These are phyloP conservation scores for Macrotyloma uniflorum DNA, from an alignment of 306 rosid species.

Conservation along the genomic window DNA sequence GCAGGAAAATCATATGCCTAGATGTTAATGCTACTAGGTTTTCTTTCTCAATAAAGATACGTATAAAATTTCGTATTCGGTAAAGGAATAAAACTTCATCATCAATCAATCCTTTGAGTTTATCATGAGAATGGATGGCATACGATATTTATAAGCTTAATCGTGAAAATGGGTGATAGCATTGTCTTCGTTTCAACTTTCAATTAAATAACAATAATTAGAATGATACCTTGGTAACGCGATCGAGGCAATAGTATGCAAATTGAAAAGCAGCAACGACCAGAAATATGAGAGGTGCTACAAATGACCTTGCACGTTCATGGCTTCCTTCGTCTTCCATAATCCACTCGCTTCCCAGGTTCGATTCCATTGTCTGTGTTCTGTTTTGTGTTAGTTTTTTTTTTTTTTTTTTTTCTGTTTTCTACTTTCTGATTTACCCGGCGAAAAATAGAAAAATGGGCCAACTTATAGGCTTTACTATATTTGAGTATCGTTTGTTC, in stretches of 20 bases:
- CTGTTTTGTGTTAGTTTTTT: background rate
- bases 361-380: background rate
- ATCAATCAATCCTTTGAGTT: background rate
- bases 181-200: background rate
- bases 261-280: constrained; percentile 59
- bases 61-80: background rate
- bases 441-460: background rate
- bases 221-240: constrained; percentile 51
- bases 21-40: background rate
- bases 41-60: background rate
- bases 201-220: background rate
- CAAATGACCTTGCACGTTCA: constrained; percentile 44
- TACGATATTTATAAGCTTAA: background rate
- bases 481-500: background rate
- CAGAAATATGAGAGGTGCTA: constrained; percentile 58
- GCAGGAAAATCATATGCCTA: background rate
- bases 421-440: background rate
- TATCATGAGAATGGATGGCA: background rate
- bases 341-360: background rate
- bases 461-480: background rate
- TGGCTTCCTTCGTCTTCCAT: constrained; percentile 46
- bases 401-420: background rate
- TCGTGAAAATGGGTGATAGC: background rate
- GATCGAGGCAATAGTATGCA: constrained; percentile 49
- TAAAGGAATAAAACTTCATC: background rate